These are phyloP conservation scores for Mallotus repandus DNA, from an alignment of 441 rosid species.

Conservation along the genomic window DNA sequence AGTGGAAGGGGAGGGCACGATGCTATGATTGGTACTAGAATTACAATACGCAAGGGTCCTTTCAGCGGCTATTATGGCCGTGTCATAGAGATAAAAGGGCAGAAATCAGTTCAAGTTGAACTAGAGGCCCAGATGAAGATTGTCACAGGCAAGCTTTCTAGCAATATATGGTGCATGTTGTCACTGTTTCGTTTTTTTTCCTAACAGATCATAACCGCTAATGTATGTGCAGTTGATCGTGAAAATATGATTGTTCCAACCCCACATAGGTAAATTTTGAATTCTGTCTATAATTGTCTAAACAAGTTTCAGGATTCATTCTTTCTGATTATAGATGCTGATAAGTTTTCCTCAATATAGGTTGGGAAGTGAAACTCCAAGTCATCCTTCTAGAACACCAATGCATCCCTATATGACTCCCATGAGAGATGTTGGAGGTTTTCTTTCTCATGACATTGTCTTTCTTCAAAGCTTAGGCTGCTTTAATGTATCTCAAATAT, in stretches of 20 bases:
- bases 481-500: too few species aligned
- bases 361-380: slow-evolving; percentile 98
- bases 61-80: slow-evolving; percentile 92
- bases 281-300: not conserved
- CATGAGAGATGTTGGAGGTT: slow-evolving; percentile 91
- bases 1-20: slow-evolving; percentile 91
- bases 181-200: slow-evolving; percentile 5
- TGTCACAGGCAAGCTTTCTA: slow-evolving; percentile 68
- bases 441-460: too few species aligned
- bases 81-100: slow-evolving; percentile 85
- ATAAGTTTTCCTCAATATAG: slow-evolving; percentile 66
- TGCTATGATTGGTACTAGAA: slow-evolving; percentile 74
- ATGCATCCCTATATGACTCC: slow-evolving; percentile 92
- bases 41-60: slow-evolving; percentile 83
- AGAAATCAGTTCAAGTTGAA: slow-evolving; percentile 69
- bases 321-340: slow-evolving; percentile 12
- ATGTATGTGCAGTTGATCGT: slow-evolving; percentile 72
- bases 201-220: slow-evolving; percentile 18
- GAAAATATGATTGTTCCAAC: slow-evolving; percentile 77
- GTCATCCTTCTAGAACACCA: slow-evolving; percentile 98
- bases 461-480: too few species aligned
- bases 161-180: slow-evolving; percentile 4
- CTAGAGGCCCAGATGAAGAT: slow-evolving; percentile 91
- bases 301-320: not conserved
- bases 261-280: slow-evolving; percentile 56